Evolutionary conservation across 2,329 filamentous ascomycete species (phyloP).

Genomic region (Didymella arachidicola): DNA sequence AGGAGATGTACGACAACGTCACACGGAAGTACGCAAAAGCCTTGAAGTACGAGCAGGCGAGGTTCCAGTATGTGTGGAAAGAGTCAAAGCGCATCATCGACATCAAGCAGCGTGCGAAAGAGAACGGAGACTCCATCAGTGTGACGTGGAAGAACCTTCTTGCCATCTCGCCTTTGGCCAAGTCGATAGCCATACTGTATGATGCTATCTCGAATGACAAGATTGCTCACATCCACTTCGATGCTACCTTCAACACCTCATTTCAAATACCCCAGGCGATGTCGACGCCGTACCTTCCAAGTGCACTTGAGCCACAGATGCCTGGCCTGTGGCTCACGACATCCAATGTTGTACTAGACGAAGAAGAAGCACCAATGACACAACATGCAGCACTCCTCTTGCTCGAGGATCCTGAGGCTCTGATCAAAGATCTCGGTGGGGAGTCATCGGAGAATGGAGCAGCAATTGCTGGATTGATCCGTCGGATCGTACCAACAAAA

Average conservation of each 20-base stretch:
- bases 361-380: slow-evolving; percentile 75
- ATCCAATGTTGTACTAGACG: slow-evolving; percentile 75
- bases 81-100: slow-evolving; percentile 84
- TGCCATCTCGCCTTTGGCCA: slow-evolving; percentile 77
- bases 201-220: slow-evolving; percentile 81
- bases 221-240: slow-evolving; percentile 84
- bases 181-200: slow-evolving; percentile 82
- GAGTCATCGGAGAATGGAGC: slow-evolving; percentile 78
- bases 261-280: slow-evolving; percentile 69
- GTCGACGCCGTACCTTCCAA: slow-evolving; percentile 76
- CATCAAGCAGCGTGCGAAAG: slow-evolving; percentile 82
- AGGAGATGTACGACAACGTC: slow-evolving; percentile 87
- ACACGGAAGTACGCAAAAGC: slow-evolving; percentile 92
- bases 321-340: slow-evolving; percentile 87
- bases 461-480: slow-evolving; percentile 77
- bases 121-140: slow-evolving; percentile 70
- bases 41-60: slow-evolving; percentile 90
- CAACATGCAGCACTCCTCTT: slow-evolving; percentile 88
- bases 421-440: slow-evolving; percentile 72
- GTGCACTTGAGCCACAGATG: slow-evolving; percentile 71
- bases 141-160: slow-evolving; percentile 75
- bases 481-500: slow-evolving; percentile 66
- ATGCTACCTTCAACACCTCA: slow-evolving; percentile 66
- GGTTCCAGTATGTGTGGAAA: slow-evolving; percentile 88
- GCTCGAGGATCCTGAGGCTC: slow-evolving; percentile 80